A percentile compares a stretch with the other conserved stretches of the same genome.
Conservation (phyloP, 139 green algal species). For the Eudorina sp. region DNA sequence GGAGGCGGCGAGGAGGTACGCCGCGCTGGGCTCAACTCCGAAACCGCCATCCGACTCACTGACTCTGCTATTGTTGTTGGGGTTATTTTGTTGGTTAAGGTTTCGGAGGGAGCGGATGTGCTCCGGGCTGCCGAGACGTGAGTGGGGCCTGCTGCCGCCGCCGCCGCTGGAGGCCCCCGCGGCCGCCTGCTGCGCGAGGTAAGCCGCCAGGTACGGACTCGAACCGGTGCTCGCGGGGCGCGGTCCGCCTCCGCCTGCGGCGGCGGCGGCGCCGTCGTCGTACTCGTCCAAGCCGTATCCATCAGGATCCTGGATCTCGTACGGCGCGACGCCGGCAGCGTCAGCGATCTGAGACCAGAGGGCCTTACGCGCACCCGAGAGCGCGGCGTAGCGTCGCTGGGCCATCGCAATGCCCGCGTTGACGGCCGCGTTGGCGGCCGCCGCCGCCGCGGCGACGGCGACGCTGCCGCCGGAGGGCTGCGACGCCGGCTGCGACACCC, state of each 20-base stretch:
- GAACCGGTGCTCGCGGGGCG: background rate
- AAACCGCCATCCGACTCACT: background rate
- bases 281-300: background rate
- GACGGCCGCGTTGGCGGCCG: background rate
- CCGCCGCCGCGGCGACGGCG: background rate
- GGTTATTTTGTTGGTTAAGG: background rate
- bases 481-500: background rate
- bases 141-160: background rate
- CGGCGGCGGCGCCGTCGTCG: too few species aligned
- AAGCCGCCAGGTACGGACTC: background rate
- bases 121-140: background rate
- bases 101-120: background rate
- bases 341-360: slow-evolving; percentile 35
- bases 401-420: background rate
- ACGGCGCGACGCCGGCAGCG: slow-evolving; percentile 12
- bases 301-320: slow-evolving; percentile 1
- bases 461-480: background rate
- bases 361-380: slow-evolving; percentile 9
- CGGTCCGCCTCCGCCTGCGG: background rate
- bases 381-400: background rate
- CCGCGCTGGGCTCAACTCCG: background rate
- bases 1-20: background rate
- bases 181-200: slow-evolving; percentile 26
- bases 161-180: background rate
- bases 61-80: background rate